Evolutionary conservation across 305 asterid species (phyloP), one percentile per base, ranked within the genome.

Genomic region (Fraxinus velutina): DNA sequence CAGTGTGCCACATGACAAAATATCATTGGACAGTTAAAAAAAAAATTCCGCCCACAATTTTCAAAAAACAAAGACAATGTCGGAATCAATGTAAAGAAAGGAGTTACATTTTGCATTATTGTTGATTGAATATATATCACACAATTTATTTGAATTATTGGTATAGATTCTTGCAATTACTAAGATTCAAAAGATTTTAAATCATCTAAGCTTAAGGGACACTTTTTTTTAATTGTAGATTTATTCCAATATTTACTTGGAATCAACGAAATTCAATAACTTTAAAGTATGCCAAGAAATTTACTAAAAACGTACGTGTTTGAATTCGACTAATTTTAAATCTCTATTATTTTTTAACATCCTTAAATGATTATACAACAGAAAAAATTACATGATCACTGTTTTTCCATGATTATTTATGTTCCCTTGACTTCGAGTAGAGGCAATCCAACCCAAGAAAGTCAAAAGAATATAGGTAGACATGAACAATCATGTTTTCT

Each of bases 401-500:
- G 17, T 22, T 66, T 66, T 66, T 10, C 37, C 73, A 66, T 66
- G 73, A 66, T 66, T 66, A 10, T 66, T 66, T 27, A 66, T 66
- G 73, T 66, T 66, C 27, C 73, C 19, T 66, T 66, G 73, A 66
- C 73, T 24, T 66, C 12, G 36, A 66, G 37, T 27, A 27, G 37
- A 66, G 73, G 73, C 73, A 66, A 66, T 66, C 73, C 73, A 66
- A 27, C 36, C 17, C 36, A 27, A 22, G 73, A 66, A 66, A 66
- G 73, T 32, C 73, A 27, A 66, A 66, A 66, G 17, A 66, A 9
- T 27, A 27, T 27, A 9, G 30, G 73, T 10, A 66, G 73, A 66
- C 73, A 66, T 66, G 34, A 66, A 66, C 73, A 66, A 66, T 66
- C 73, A 66, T 66, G 73, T 10, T 22, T 66, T 66, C 32, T 27